These are phyloP conservation scores for Sicyos edulis DNA, from an alignment of 306 rosid genomes.

Conservation along the genomic window DNA sequence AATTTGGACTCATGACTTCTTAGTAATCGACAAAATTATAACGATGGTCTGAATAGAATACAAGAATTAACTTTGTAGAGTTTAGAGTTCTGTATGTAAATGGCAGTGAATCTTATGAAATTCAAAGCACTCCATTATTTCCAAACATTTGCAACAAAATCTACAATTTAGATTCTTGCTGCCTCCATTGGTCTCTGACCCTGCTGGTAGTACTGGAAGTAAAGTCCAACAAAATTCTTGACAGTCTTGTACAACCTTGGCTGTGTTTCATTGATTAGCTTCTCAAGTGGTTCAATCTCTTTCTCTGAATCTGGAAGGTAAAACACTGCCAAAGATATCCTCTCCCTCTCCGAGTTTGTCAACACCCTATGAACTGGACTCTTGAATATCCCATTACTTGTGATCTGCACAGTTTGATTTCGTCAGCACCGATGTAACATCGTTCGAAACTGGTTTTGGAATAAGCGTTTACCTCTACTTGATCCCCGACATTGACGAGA, in stretches of 20 bases:
- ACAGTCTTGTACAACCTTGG: slow-evolving; percentile 43
- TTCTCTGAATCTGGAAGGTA: slow-evolving; percentile 34
- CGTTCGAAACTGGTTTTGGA: too few species aligned
- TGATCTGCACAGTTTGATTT: slow-evolving; percentile 12
- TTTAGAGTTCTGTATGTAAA: too few species aligned
- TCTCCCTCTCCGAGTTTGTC: slow-evolving; percentile 43
- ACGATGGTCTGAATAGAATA: too few species aligned
- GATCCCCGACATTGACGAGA: slow-evolving; percentile 73
- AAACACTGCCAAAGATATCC: slow-evolving; percentile 53
- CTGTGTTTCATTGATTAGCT: slow-evolving; percentile 38
- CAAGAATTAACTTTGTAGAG: too few species aligned
- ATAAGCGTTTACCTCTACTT: slow-evolving; percentile 45
- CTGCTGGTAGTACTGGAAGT: slow-evolving; percentile 51
- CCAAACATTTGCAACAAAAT: too few species aligned
- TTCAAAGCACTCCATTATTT: too few species aligned
- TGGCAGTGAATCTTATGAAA: too few species aligned
- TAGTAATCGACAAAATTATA: too few species aligned
- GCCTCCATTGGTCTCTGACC: slow-evolving; percentile 58
- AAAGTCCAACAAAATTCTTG: slow-evolving; percentile 34
- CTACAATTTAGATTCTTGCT: slow-evolving; percentile 29
- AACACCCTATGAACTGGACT: slow-evolving; percentile 67
- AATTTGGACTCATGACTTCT: too few species aligned
- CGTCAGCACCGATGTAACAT: too few species aligned
- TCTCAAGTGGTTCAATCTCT: slow-evolving; percentile 48
- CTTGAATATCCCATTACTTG: slow-evolving; percentile 53